These are phyloP conservation scores for Xylaria curta DNA, from an alignment of 495 filamentous ascomycete genomes.

Conservation along the genomic window DNA sequence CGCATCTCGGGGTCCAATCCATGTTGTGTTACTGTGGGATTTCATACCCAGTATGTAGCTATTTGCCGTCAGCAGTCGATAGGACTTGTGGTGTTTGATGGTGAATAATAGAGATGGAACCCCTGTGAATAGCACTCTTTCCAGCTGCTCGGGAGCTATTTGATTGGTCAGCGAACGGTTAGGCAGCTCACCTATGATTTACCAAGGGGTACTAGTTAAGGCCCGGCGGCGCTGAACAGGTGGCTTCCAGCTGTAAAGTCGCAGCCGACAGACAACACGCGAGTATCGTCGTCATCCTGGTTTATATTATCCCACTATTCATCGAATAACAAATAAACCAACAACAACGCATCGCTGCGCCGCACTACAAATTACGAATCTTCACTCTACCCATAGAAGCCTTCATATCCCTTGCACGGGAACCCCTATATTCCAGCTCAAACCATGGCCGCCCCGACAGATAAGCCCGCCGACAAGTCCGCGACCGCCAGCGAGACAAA, in stretches of 20 bases:
- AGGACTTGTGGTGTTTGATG: slow-evolving; percentile 4
- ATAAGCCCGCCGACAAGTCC: slow-evolving; percentile 50
- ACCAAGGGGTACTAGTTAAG: background rate
- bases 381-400: background rate
- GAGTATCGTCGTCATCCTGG: slow-evolving; percentile 11
- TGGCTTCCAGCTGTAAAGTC: slow-evolving; percentile 18
- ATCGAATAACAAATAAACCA: background rate
- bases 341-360: background rate
- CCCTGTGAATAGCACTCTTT: background rate
- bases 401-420: background rate
- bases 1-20: background rate
- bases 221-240: background rate
- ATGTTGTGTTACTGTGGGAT: background rate
- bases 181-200: background rate
- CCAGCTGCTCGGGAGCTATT: slow-evolving; percentile 3
- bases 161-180: slow-evolving; percentile 6
- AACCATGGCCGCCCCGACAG: slow-evolving; percentile 36
- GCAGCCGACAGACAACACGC: background rate
- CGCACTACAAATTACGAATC: background rate
- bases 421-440: background rate
- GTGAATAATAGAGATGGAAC: background rate
- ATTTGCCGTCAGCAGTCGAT: background rate
- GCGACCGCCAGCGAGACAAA: slow-evolving; percentile 45
- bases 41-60: background rate
- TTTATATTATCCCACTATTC: slow-evolving; percentile 6